Evolutionary conservation across 176 grass and related monocot genomes (phyloP), one percentile per base, ranked within the genome.

Genomic region (Triticum timopheevii): DNA sequence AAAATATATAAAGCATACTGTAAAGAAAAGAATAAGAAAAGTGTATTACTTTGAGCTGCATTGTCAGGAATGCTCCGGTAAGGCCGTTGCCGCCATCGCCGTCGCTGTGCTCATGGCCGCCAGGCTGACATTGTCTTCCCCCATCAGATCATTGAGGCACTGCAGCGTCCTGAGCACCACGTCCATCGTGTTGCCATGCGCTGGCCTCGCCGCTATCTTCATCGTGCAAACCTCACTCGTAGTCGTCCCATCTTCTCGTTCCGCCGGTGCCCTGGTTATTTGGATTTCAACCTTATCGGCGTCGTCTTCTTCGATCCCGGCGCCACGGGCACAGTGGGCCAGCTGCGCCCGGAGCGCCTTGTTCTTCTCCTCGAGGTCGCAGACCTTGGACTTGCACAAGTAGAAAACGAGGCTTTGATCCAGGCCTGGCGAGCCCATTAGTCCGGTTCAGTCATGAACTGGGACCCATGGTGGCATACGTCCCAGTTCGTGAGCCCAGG

Each of bases 341-440:
- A 97, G 68, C 74, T 82, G 83, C 25, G 77, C 67, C 79, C 94
- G 77, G 5, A 99, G 89, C 36, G 13, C 73, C 62, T 50, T 82
- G 87, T 97, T 99, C 90, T 91, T 94, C 89, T 94, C 83, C 66
- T 99, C 89, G 3, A 99, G 88, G 23, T 93, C 92, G 4, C 30
- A 75, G 16, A 93, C 65, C 88, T 84, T 92, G 80, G 84, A 63
- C 78, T 83, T 88, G 23, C 28, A 30, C 28, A 30, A 30, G 28
- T 30, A 30, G 28, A 2, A 30, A 30, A 2, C 28, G 28, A 3
- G 28, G 28, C 28, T 30, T 30, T 30, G 28, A 30, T 30, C 28
- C 28, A 30, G 28, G 28, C 28, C 28, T 30, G 2, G 28, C 28
- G 2, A 30, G 28, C 28, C 28, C 28, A 30, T 30, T 30, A 30